Conservation (phyloP, 179 eudicot species). For the Amaranthus tricolor region DNA sequence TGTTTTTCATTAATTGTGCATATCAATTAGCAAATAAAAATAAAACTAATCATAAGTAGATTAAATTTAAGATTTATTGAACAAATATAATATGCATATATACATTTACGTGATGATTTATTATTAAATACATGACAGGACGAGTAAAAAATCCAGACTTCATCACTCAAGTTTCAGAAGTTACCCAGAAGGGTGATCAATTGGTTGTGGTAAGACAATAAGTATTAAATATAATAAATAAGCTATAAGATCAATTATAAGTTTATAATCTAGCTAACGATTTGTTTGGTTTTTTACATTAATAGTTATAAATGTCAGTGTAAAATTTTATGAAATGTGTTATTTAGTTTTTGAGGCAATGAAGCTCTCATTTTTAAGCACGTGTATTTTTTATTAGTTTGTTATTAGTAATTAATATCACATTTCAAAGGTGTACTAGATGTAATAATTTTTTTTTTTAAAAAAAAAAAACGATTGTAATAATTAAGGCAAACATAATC, state of each 20-base stretch:
- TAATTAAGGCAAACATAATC: no score
- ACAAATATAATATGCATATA: not conserved
- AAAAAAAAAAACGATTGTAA: no score
- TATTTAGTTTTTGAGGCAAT: not conserved
- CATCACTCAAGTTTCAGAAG: slow-evolving; percentile 34
- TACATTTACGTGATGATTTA: not conserved
- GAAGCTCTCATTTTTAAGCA: not conserved
- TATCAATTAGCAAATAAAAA: not conserved
- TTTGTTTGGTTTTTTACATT: not conserved
- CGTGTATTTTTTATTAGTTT: no score
- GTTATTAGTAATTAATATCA: no score
- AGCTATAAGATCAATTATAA: not conserved
- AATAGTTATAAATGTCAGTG: not conserved
- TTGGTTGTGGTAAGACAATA: slow-evolving; percentile 42
- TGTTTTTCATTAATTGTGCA: not conserved
- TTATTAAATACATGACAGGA: slow-evolving; percentile 36
- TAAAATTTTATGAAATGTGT: not conserved
- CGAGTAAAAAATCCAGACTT: slow-evolving; percentile 49
- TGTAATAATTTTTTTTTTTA: no score
- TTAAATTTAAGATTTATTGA: not conserved
- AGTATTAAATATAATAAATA: no score
- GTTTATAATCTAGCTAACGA: not conserved
- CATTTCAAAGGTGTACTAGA: no score
- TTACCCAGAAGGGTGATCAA: slow-evolving; percentile 37
- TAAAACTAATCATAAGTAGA: not conserved